Evolutionary conservation across 1,284 basidiomycete genomes (phyloP), one percentile per base, ranked within the genome.

Genomic region (Grifola frondosa): DNA sequence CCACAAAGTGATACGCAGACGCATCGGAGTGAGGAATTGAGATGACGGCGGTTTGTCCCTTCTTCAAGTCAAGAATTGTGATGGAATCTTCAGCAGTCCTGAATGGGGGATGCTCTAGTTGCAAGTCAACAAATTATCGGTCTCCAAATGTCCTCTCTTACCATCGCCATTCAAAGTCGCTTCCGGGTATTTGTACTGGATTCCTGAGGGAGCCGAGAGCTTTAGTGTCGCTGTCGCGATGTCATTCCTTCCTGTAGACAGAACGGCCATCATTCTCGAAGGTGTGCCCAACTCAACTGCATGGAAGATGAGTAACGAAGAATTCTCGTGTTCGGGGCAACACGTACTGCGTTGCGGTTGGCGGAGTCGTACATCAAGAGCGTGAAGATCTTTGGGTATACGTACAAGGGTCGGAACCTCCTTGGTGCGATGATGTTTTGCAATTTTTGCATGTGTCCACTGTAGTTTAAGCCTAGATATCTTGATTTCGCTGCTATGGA

Each of bases 251-350:
- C 89, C 87, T 6, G 81, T 77, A 12, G 70, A 75, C 12, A 92
- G 46, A 3, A 68, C 64, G 21, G 89, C 62, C 40, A 78, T 65
- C 8, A 88, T 62, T 20, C 63, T 69, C 12, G 83, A 68, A 6
- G 73, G 66, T 44, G 71, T 69, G 25, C 86, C 86, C 21, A 91
- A 75, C 58, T 84, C 77, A 46, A 88, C 89, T 91, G 49, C 12
- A 39, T 33, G 17, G 25, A 30, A 33, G 40, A 24, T 47, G 43
- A 42, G 19, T 44, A 40, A 45, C 35, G 10, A 32, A 50, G 21
- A 8, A 5, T 7, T 3, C 17, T 16, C 1, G 1, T 6, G 11
- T 12, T 6, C 8, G 19, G 13, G 21, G 57, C 15, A 8, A 7
- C n/a, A 58, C 77, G 44, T 63, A 89, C 88, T 80, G 38, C 66